These are phyloP conservation scores for Hymenotorrendiella dingleyae DNA, from an alignment of 2,329 filamentous ascomycete genomes.

Conservation along the genomic window DNA sequence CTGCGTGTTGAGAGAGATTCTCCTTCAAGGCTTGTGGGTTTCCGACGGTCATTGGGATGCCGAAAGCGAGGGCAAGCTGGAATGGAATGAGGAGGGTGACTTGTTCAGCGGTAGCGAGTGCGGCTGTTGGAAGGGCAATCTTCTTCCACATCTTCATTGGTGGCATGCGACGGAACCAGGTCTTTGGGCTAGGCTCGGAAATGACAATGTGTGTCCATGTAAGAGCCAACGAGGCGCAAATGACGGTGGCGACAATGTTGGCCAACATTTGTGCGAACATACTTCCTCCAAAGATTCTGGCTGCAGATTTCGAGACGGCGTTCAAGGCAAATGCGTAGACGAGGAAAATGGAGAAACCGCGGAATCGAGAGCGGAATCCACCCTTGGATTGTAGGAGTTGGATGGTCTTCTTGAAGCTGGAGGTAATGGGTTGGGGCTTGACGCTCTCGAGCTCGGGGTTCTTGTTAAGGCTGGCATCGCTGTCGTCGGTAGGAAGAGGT, in stretches of 20 bases:
- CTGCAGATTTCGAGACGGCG: constrained; percentile 32
- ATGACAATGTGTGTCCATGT: constrained; percentile 86
- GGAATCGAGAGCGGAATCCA: constrained; percentile 62
- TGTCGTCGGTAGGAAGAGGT: constrained; percentile 30
- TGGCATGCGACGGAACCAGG: constrained; percentile 61
- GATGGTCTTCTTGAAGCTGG: constrained; percentile 51
- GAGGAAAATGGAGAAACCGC: constrained; percentile 53
- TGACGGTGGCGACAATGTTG: constrained; percentile 51
- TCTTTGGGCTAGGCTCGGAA: constrained; percentile 55
- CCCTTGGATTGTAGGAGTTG: constrained; percentile 56
- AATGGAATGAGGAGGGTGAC: constrained; percentile 43
- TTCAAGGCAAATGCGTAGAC: constrained; percentile 38
- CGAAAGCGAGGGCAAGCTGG: constrained; percentile 40
- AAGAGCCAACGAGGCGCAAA: constrained; percentile 63
- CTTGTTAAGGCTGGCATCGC: constrained; percentile 27
- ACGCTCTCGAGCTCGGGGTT: constrained; percentile 39
- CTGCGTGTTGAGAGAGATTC: constrained; percentile 31
- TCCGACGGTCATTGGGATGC: constrained; percentile 9
- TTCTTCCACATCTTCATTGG: constrained; percentile 59
- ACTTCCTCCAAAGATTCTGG: constrained; percentile 36
- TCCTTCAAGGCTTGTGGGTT: constrained; percentile 15
- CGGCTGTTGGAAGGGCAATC: constrained; percentile 60
- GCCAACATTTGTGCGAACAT: constrained; percentile 43
- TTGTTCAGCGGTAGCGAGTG: constrained; percentile 54
- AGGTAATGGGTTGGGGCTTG: constrained; percentile 53